A percentile compares a stretch with the other conserved stretches of the same genome.
These are phyloP conservation scores for Tuber indicum DNA, from an alignment of 495 filamentous ascomycete genomes.

Conservation along the genomic window DNA sequence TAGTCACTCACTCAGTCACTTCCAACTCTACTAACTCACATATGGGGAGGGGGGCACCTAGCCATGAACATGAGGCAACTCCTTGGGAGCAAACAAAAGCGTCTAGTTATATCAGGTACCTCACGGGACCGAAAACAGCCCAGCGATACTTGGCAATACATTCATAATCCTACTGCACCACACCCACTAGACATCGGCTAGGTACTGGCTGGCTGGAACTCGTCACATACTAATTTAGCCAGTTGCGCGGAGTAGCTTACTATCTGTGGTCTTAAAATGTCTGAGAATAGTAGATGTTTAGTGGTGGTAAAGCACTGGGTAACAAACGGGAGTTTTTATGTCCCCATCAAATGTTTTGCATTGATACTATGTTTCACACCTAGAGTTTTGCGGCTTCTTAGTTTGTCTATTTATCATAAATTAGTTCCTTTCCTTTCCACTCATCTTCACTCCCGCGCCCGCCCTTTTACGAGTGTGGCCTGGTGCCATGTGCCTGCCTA, in stretches of 20 bases:
- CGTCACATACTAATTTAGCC: background rate
- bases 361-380: background rate
- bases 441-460: background rate
- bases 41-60: background rate
- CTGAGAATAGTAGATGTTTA: background rate
- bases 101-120: conserved; percentile 1
- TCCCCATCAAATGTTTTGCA: background rate
- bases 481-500: background rate
- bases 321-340: background rate
- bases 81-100: background rate
- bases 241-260: background rate
- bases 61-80: conserved; percentile 1
- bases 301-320: background rate
- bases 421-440: background rate
- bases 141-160: background rate
- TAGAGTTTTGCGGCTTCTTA: background rate
- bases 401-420: background rate
- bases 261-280: background rate
- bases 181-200: background rate
- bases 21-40: background rate
- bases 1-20: conserved; percentile 10
- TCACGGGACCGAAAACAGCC: background rate
- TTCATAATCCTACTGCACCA: background rate
- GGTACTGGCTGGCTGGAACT: background rate
- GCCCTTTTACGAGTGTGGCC: background rate